Evolutionary conservation across 2,329 filamentous ascomycete genomes (phyloP), one percentile per base, ranked within the genome.

Genomic region (Exutisphaerella laricina): DNA sequence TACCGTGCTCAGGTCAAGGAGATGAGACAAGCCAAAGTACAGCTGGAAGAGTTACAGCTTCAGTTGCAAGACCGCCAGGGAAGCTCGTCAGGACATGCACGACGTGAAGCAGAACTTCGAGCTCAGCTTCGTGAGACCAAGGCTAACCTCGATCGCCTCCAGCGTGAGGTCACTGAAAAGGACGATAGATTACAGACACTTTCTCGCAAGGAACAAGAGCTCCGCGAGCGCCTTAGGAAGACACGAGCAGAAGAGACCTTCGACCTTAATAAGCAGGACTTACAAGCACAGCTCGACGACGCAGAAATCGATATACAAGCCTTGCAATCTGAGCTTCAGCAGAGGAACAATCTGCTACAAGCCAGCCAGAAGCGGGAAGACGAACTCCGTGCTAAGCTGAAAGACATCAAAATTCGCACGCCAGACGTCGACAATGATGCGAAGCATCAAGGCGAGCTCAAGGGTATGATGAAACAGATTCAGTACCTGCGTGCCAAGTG

Each of bases 391-490:
- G 41, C 50, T 16, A 59, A 58, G 42, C 30, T 64, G 38, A 61
- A 62, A 46, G 48, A 48, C 21, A 39, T 57, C 20, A 49, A 55
- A 4, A 45, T 48, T 14, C 53, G 56, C 13, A 32, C 41, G 23
- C 56, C 43, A 31, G 36, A 52, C 13, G 48, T 55, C 13, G 46
- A 54, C 30, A 56, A 62, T 31, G 80, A 88, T 57, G 79, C 78
- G 53, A 72, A 77, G 32, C 86, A 92, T 63, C 71, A 74, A 57
- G 82, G 81, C 64, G 86, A 94, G 67, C 70, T 96, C 40, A 79
- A 82, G 54, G 90, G 90, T 13, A 74, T 97, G 60, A 78, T 80
- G 40, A 85, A 92, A 68, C 89, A 97, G 67, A 90, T 97, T 62
- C 79, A 88, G 58, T 97, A 86, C 80, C 79, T 97, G 63, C 80